A percentile compares a stretch with the other conserved stretches of the same genome.
These are phyloP conservation scores for Colletotrichum aenigma DNA, from an alignment of 2,329 filamentous ascomycete species.

Conservation along the genomic window DNA sequence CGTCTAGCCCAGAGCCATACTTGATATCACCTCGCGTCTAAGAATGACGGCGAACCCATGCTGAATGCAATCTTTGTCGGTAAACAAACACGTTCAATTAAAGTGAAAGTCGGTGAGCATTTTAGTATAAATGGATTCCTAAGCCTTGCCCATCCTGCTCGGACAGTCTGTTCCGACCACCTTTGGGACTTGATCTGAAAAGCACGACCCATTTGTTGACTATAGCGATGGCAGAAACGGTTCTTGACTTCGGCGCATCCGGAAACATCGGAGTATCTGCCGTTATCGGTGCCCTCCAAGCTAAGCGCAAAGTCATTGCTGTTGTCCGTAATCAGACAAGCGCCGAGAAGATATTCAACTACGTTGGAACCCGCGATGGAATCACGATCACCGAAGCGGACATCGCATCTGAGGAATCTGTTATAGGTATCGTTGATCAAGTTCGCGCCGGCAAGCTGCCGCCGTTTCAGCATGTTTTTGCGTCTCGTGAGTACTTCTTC, in stretches of 20 bases:
- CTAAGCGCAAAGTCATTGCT: constrained; percentile 35
- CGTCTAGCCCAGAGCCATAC: background rate
- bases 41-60: background rate
- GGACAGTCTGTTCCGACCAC: background rate
- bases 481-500: constrained; percentile 26
- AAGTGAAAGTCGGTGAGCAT: background rate
- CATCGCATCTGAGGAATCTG: constrained; percentile 30
- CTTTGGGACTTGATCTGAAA: background rate
- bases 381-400: constrained; percentile 37
- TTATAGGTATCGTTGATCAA: constrained; percentile 37
- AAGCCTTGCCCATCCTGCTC: background rate
- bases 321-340: constrained; percentile 38
- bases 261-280: constrained; percentile 41
- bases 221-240: constrained; percentile 25
- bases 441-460: constrained; percentile 36
- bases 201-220: background rate
- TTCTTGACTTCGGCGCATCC: constrained; percentile 41
- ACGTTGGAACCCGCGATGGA: constrained; percentile 29
- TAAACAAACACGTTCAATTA: background rate
- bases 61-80: background rate
- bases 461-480: constrained; percentile 41
- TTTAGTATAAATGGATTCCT: background rate
- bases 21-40: background rate
- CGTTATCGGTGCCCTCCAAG: constrained; percentile 30
- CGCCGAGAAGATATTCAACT: constrained; percentile 34